These are phyloP conservation scores for Colletotrichum falcatum DNA, from an alignment of 2,329 filamentous ascomycete genomes.

Conservation along the genomic window DNA sequence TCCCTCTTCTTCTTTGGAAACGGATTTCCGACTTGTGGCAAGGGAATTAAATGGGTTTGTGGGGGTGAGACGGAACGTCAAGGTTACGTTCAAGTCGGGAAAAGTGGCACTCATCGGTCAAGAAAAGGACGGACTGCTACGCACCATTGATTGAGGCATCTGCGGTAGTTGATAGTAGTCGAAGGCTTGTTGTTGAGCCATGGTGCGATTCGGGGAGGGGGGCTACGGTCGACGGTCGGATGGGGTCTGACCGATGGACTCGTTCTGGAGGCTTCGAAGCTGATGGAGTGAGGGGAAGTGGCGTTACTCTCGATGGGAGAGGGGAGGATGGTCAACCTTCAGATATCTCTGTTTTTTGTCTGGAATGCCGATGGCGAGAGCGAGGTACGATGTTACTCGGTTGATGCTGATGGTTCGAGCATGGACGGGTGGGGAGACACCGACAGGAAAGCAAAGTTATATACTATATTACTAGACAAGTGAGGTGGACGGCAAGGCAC, in stretches of 20 bases:
- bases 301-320: conserved; percentile 27
- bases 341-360: conserved; percentile 7
- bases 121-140: background rate
- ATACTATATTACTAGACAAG: conserved; percentile 32
- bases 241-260: background rate
- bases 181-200: conserved; percentile 38
- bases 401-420: conserved; percentile 35
- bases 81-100: conserved; percentile 2
- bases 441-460: conserved; percentile 32
- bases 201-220: conserved; percentile 34
- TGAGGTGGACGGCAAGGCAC: background rate
- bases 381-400: conserved; percentile 27
- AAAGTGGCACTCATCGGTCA: background rate
- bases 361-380: conserved; percentile 29
- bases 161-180: conserved; percentile 38
- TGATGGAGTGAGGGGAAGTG: conserved; percentile 11
- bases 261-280: conserved; percentile 4
- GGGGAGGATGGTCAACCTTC: background rate
- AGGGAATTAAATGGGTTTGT: background rate
- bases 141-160: conserved; percentile 38
- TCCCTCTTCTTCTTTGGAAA: background rate
- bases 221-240: background rate
- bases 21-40: no score
- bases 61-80: background rate
- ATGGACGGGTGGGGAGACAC: conserved; percentile 37